A percentile compares a stretch with the other conserved stretches of the same genome.
Evolutionary conservation across 495 filamentous ascomycete species (phyloP).

Genomic region (Penicillium macrosclerotiorum): DNA sequence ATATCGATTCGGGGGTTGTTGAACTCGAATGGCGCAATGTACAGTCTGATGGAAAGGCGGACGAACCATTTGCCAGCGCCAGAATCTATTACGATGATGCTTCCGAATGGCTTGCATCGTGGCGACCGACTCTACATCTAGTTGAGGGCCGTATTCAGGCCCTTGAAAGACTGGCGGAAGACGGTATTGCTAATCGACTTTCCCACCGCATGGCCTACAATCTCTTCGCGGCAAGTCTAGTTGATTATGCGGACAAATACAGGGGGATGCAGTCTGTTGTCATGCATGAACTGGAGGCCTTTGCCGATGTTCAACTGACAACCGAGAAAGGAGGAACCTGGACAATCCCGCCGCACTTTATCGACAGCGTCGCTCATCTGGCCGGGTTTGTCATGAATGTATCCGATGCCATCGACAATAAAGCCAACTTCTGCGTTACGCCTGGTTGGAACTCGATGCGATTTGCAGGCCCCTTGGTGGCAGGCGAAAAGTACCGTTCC

Average conservation of each 20-base stretch:
- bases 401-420: conserved; percentile 21
- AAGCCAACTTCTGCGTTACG: conserved; percentile 34
- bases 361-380: conserved; percentile 43
- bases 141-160: conserved; percentile 28
- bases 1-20: conserved; percentile 8
- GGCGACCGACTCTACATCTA: conserved; percentile 28
- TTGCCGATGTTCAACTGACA: conserved; percentile 35
- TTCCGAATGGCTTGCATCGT: conserved; percentile 18
- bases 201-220: conserved; percentile 27
- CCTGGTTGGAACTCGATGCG: conserved; percentile 34
- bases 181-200: conserved; percentile 25
- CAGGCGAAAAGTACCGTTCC: conserved; percentile 30
- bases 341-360: conserved; percentile 33
- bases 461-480: conserved; percentile 23
- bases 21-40: conserved; percentile 14
- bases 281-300: conserved; percentile 38
- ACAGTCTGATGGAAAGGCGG: conserved; percentile 3
- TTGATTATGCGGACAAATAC: conserved; percentile 39
- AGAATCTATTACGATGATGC: conserved; percentile 16
- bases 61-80: conserved; percentile 24
- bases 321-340: conserved; percentile 12
- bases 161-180: conserved; percentile 18
- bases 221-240: conserved; percentile 40
- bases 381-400: conserved; percentile 41
- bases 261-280: conserved; percentile 39